Base-by-base conservation (phyloP, 129 eudicot genomes). In the Deinandra increscens region DNA sequence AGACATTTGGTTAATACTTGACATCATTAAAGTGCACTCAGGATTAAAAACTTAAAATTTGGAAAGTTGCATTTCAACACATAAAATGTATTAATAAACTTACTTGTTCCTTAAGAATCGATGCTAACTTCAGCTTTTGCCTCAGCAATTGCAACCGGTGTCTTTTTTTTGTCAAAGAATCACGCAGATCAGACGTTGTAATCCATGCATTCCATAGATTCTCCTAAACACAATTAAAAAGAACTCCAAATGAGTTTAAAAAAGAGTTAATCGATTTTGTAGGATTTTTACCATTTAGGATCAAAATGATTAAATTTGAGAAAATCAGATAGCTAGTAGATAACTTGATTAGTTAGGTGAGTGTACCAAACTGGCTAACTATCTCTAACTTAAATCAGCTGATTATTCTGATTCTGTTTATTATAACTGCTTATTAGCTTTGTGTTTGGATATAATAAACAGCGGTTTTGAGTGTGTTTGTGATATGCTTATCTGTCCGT, bases 181-280 rank as follows among this genome's bases (percentile, higher is more conserved):
- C 96, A 39, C 96, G 97, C 37, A 93, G 85, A 81, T 85, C 95
- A 22, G 97, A 86, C 62, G 81, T 87, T 68, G 90, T 83, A 75
- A 93, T 89, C 98, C 96, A 93, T 44, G 97, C 95, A 67, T 89
- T 87, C 98, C 98, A 88, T 34, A 93, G 70, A 76, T 75, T 79
- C 77, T 87, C 87, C 98, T 93, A 87, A 59, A 38, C 13, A 79
- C 19, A 39, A 26, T 20, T 11, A 56, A 44, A 15, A 60, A 36
- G 23, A 44, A 23, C 3, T 15, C 19, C 45, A 66, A 66, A 15
- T 39, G 48, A 51, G 29, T 36, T 69, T 31, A 26, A 9, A 31
- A 20, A 2, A 45, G 0, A 19, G 49, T 68, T 17, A 68, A 50
- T 42, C 22, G 20, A 42, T 22, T 65, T 14, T 66, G 23, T 66